Evolutionary conservation across 2,329 filamentous ascomycete species (phyloP), one percentile per base, ranked within the genome.

Genomic region (Pseudogymnoascus sp.): DNA sequence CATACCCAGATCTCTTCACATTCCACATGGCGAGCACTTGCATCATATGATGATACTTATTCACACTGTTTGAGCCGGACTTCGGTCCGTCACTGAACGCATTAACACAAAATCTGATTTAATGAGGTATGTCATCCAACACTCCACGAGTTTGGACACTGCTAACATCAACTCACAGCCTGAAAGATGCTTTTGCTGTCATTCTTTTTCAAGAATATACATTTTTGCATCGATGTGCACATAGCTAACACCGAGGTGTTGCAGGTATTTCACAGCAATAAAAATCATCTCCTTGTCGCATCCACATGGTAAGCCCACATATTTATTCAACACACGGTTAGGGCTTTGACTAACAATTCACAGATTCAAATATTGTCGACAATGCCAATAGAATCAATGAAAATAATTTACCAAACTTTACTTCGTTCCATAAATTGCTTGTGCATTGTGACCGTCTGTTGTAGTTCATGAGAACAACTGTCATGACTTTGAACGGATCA

Each of bases 91-190:
- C 65, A 67, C 57, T 73, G 73, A 74, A 73, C 69, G 66, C 66
- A 73, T 65, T 65, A 65, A 68, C 64, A 70, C 30, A 70, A 74
- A 75, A 75, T 75, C 74, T 75, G 74, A 76, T 76, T 75, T 75
- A 75, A 75, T 76, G 74, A 75, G 74, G 72, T 74, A 72, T 68
- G 70, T 63, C 43, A 32, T 62, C 54, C 59, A 22, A 58, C 3
- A 8, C 6, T 60, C 11, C 14, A 37, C 28, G 22, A 14, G 14
- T 11, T 12, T 32, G 22, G 34, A 7, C 38, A 6, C 11, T 7
- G 60, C 66, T 70, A 64, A 69, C 57, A 6, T 47, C 57, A 8
- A 54, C 11, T 43, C 41, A 8, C 20, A 71, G 70, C 69, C 70
- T 72, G 69, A 72, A 62, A 71, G 63, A 65, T 68, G 66, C 65